phyloP scores from a whole-genome alignment of 106 monocot genomes.

The Acorus calamus region DNA sequence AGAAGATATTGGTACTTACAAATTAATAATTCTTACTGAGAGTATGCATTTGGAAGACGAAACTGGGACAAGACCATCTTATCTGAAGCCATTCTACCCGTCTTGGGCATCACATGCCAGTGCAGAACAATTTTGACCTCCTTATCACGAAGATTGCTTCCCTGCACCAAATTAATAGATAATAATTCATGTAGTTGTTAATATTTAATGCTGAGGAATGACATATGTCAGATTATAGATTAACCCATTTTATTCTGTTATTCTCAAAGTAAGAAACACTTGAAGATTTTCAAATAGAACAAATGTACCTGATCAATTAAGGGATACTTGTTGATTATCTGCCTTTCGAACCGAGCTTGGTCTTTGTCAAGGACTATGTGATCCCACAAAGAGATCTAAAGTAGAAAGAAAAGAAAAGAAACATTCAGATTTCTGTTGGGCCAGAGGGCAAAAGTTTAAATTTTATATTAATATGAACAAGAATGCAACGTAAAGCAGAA shows the following conservation, averaged over 20 bases:
- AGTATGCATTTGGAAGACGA: conserved; percentile 37
- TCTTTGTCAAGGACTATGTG: conserved; percentile 33
- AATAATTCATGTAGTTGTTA: background rate
- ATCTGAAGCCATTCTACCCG: conserved; percentile 32
- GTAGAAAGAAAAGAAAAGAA: background rate
- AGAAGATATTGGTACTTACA: no score
- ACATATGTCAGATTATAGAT: no score
- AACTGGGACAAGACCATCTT: conserved; percentile 29
- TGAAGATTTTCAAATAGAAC: no score
- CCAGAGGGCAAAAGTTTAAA: no score
- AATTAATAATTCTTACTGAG: no score
- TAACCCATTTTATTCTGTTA: no score
- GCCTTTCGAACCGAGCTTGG: conserved; percentile 12
- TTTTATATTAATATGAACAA: no score
- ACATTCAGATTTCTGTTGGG: background rate
- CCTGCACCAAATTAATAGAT: conserved; percentile 23
- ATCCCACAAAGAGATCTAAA: conserved; percentile 32
- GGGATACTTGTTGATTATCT: conserved; percentile 31
- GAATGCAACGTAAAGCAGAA: no score
- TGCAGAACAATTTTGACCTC: conserved; percentile 42
- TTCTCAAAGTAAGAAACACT: no score
- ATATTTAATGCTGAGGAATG: no score
- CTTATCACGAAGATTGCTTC: conserved; percentile 46
- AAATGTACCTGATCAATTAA: conserved; percentile 40
- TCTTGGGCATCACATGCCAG: conserved; percentile 58